Conservation (phyloP, 139 green algal species). For the Asterochloris erici region DNA sequence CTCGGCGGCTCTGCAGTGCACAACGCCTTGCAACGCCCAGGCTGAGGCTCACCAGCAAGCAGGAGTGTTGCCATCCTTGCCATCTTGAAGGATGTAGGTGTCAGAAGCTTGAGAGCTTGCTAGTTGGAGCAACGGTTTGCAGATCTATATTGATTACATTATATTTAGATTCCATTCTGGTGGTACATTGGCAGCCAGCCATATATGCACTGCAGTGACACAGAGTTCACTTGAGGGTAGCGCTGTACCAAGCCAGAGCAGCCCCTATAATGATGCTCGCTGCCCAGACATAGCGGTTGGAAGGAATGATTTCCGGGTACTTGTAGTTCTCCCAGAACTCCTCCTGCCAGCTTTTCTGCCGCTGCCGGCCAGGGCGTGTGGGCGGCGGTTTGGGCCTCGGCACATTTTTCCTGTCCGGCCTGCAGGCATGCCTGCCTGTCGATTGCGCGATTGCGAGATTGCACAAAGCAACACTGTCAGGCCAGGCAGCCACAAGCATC, state of each 20-base stretch:
- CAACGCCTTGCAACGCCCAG: too few relatives aligned
- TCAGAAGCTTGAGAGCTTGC: too few relatives aligned
- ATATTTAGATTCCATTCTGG: too few relatives aligned
- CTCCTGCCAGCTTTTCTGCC: constrained; percentile 51
- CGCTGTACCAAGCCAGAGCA: constrained; percentile 44
- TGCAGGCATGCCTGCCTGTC: background rate
- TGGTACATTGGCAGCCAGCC: too few relatives aligned
- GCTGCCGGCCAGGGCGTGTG: background rate
- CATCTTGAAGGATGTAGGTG: too few relatives aligned
- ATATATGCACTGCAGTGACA: too few relatives aligned
- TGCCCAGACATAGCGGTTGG: constrained; percentile 59
- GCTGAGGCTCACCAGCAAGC: too few relatives aligned
- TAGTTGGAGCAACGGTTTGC: too few relatives aligned
- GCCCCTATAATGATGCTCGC: constrained; percentile 32
- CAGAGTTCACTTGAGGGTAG: background rate
- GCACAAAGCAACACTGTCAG: background rate
- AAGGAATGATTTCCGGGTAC: constrained; percentile 33
- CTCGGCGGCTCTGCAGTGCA: too few relatives aligned
- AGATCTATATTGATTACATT: too few relatives aligned
- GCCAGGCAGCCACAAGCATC: background rate
- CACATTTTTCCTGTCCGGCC: background rate
- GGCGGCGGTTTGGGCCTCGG: constrained; percentile 1
- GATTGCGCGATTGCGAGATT: background rate
- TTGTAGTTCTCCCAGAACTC: constrained; percentile 59
- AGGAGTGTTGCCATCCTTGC: too few relatives aligned